Evolutionary conservation across 202 grass and related monocot genomes (phyloP), one percentile per base, ranked within the genome.

Genomic region (Dendrocalamus latiflorus): DNA sequence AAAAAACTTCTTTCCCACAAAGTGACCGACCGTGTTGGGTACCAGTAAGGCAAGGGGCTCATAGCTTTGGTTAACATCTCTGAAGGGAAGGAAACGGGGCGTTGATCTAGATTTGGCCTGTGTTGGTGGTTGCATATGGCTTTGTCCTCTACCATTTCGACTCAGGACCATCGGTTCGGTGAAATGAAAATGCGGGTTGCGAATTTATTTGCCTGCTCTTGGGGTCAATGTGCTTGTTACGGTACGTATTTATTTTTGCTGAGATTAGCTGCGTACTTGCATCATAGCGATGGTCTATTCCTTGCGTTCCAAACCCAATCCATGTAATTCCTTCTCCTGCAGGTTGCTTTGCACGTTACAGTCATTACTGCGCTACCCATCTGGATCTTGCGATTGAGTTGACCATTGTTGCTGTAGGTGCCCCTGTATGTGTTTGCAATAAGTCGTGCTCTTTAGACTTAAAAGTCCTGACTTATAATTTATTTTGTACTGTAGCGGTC

Each of bases 1-100:
- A 85, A 61, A 88, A 84, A 85, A 73, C 25, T 18, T 43, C 70
- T 84, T 87, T 76, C 72, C 45, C 69, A 34, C 69, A 71, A 58
- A 65, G 80, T 54, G 38, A 38, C 14, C 44, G 38, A 38, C 14
- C 44, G 15, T 90, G 79, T 39, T 86, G 74, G 84, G 79, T 73
- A 79, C 81, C 51, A 48, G 79, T 56, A 83, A 20, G 79, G 88
- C 51, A 90, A 86, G 68, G 44, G 60, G 68, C n/a, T 61, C 47
- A 15, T 72, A 72, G 24, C 83, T 65, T 48, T 43, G 15, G 4
- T 33, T 78, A 77, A 77, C 39, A 42, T 78, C 24, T 57, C 57
- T 72, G 59, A 58, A 60, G 82, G 77, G 78, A 86, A 79, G 59
- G 60, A 86, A 71, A 61, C 56, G 5, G 57, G 41, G 17, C n/a